Base-by-base conservation (phyloP, 306 rosid genomes). In the Ziziphus jujuba region DNA sequence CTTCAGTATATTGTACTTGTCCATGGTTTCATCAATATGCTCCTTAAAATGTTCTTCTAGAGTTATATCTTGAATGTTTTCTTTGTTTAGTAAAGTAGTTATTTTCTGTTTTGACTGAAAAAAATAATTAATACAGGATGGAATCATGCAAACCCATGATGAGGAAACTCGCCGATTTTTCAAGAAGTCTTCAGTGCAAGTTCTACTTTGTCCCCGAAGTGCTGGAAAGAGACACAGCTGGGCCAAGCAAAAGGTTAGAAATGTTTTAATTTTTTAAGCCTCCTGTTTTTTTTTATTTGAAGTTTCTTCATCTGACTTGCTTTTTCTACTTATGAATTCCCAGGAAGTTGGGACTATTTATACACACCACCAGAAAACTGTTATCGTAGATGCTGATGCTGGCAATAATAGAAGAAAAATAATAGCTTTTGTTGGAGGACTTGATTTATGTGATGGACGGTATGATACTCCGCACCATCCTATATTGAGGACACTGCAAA, bases 281-380 rank as follows among this genome's bases (percentile, higher is more conserved):
- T 50, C 11, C n/a, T n/a, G n/a, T n/a, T 8, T 7, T 40, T 40
- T 38, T 40, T 40, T 12, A 40, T 40, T 0, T 38, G 22, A 17
- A 50, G 9, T 62, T 73, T 59, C 44, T 63, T 40, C 61, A 11
- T 66, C 61, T 33, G 54, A 45, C 54, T 71, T 69, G 12, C 45
- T 10, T 40, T 80, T 33, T 62, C 56, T 78, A 15, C 59, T 22
- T 68, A 71, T 72, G 19, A 61, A 61, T 59, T 72, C 59, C 72
- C 90, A 93, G 99, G 97, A 93, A 85, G 93, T 87, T 35, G 97
- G 70, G 75, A 85, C 99, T 24, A 93, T 93, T 54, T 93, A 93
- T 78, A 90, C 99, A 5, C 99, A 93, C 84, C 99, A 90, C 85
- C 99, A 93, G 84, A 93, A 93, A 84, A 93, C 95, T 34, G 90